Base-by-base conservation (phyloP, 106 monocot species). In the Triglochin maritima region DNA sequence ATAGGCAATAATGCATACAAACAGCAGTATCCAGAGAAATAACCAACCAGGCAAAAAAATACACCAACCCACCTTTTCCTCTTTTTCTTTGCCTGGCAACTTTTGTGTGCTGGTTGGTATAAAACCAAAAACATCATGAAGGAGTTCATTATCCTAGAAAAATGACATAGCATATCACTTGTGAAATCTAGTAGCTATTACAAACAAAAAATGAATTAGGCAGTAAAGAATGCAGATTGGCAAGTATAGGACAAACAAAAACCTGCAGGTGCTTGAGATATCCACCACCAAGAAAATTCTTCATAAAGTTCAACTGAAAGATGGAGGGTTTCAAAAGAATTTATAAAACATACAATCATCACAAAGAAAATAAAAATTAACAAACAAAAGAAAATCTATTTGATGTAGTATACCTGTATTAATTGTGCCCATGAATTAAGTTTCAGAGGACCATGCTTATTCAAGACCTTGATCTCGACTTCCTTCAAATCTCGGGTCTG, bases 201-300 rank as follows among this genome's bases (percentile, higher is more conserved):
- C 29, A 0, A 29, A 29, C 0, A 29, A 29, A 29, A 29, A 29
- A 0, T 29, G 29, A 29, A 29, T 29, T 29, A 29, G 29, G 29
- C 29, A 29, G 29, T 29, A 29, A 29, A 29, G 29, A 29, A 29
- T 29, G 29, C 29, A 29, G 1, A 29, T 29, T 29, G 29, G 29
- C 29, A 29, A 29, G 29, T 29, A 29, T 29, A 29, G 29, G 29
- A 29, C 29, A 29, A 1, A 29, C 29, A 72, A 59, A 59, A 41
- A 93, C 92, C 92, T 93, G 83, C 47, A 81, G 81, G 66, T 93
- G 93, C 79, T 86, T 93, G 50, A 89, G 81, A 65, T 89, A 93
- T 43, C 89, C 93, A 72, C 70, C 80, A 8, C 86, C 89, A 67
- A 93, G 93, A 67, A 82, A 84, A 17, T 76, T 83, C 74, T 81